phyloP scores from a whole-genome alignment of 176 grass and related monocot species.

The Cocos nucifera region DNA sequence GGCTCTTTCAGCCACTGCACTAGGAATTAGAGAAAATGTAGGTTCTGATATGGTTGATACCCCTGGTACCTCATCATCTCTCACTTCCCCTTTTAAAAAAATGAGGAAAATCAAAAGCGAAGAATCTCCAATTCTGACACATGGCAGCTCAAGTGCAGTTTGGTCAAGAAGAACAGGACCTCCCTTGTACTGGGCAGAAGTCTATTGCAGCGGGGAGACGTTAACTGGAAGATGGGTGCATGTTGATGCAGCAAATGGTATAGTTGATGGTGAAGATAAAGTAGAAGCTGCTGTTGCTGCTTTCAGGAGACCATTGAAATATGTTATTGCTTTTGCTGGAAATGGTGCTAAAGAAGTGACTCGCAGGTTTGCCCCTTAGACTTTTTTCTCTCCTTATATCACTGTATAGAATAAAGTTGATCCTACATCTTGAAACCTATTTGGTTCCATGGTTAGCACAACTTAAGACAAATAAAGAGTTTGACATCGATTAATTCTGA shows the following conservation, averaged over 20 bases:
- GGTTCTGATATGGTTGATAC: conserved; percentile 21
- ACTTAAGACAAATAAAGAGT: too few relatives aligned
- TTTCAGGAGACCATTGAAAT: conserved; percentile 76
- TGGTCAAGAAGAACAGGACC: conserved; percentile 71
- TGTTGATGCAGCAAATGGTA: conserved; percentile 81
- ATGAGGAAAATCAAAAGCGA: conserved; percentile 21
- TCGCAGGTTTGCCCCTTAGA: conserved; percentile 45
- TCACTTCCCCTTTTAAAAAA: conserved; percentile 33
- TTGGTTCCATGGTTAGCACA: too few relatives aligned
- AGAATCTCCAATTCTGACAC: conserved; percentile 25
- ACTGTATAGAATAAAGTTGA: too few relatives aligned
- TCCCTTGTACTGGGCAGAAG: conserved; percentile 64
- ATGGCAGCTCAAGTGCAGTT: conserved; percentile 40
- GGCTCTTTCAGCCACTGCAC: conserved; percentile 77
- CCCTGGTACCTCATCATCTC: conserved; percentile 17
- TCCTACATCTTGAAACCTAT: too few relatives aligned
- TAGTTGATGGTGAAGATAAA: conserved; percentile 67
- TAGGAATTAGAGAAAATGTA: conserved; percentile 26
- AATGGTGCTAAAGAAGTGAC: conserved; percentile 97
- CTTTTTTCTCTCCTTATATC: too few relatives aligned
- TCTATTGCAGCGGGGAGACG: conserved; percentile 69
- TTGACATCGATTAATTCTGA: too few relatives aligned
- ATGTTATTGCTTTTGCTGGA: conserved; percentile 80
- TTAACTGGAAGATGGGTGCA: conserved; percentile 76
- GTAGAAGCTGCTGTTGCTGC: conserved; percentile 76